Evolutionary conservation across 2,329 filamentous ascomycete species (phyloP).

Genomic region (Stachybotrys elegans): DNA sequence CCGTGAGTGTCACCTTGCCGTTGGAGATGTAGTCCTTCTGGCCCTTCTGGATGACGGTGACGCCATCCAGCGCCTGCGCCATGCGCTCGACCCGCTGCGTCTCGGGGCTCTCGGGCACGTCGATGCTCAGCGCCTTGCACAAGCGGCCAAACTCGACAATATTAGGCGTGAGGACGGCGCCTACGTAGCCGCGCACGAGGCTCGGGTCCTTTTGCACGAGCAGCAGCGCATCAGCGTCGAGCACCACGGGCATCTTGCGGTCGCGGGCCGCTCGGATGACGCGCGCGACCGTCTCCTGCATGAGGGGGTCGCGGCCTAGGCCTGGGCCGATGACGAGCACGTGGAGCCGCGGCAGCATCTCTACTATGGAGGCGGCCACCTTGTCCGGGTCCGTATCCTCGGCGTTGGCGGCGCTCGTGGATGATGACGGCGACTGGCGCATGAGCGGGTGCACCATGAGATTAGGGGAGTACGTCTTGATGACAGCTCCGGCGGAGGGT

Average conservation of each 20-base stretch:
- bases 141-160: constrained; percentile 86
- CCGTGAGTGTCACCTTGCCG: constrained; percentile 67
- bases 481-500: constrained; percentile 76
- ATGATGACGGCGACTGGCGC: constrained; percentile 62
- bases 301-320: constrained; percentile 80
- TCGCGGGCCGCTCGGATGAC: constrained; percentile 76
- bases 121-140: constrained; percentile 68
- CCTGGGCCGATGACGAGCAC: constrained; percentile 91
- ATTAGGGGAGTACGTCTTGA: constrained; percentile 97
- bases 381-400: constrained; percentile 49
- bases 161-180: constrained; percentile 90
- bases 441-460: constrained; percentile 98
- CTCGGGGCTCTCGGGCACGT: constrained; percentile 38
- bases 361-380: constrained; percentile 65
- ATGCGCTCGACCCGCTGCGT: constrained; percentile 57
- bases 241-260: constrained; percentile 69
- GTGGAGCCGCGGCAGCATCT: constrained; percentile 81
- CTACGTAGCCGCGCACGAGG: constrained; percentile 72
- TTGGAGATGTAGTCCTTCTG: constrained; percentile 77
- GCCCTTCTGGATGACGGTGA: constrained; percentile 91
- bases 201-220: constrained; percentile 72
- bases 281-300: constrained; percentile 77
- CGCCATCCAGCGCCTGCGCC: constrained; percentile 73
- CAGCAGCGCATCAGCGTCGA: constrained; percentile 86
- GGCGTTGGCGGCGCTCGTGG: constrained; percentile 22